Base-by-base conservation (phyloP, 495 filamentous ascomycete species). In the Aeminium ludgeri region DNA sequence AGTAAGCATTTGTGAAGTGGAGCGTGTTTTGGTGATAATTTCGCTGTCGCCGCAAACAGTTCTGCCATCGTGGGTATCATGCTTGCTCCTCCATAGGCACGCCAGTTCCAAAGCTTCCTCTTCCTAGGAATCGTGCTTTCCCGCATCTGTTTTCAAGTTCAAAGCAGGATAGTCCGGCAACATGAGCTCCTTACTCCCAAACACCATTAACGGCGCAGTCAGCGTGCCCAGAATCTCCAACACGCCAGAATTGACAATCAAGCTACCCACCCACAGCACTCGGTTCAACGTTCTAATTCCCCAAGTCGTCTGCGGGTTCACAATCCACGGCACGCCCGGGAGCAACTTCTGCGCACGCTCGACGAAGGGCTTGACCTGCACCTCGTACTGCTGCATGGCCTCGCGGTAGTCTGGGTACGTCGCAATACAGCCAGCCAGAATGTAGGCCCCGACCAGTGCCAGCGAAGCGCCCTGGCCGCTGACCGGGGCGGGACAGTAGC, bases 351-450 rank as follows among this genome's bases (percentile, higher is more conserved):
- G 46, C 15, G 30, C 17, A 6, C 38, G 7, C 15, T 40, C 34
- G 15, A 33, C 46, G 17, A 44, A 49, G 6, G 46, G 46, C 17
- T 36, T 18, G 17, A 52, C 38, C 34, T 48, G 34, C 20, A 45
- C 28, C 28, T 48, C 49, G 34, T 48, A 49, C 27, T 43, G 39
- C 28, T 18, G 18, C 30, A 51, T 19, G 3, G 44, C 41, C 18
- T 37, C 39, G 6, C 19, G 13, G 20, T 33, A 17, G n/a, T 49
- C 36, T 19, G 25, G 16, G 23, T 52, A 30, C 12, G 40, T 44
- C 20, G 19, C 27, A 23, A 59, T 38, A 30, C 56, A 56, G n/a
- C 55, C 56, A 11, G 55, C 55, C 2, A 59, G 51, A 4, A 59
- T 43, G 28, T 55, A 59, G 4, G 55, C 45, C 5, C 57, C 57